Conservation (phyloP, 805 yeast genomes). For the Cyberlindnera americana region DNA sequence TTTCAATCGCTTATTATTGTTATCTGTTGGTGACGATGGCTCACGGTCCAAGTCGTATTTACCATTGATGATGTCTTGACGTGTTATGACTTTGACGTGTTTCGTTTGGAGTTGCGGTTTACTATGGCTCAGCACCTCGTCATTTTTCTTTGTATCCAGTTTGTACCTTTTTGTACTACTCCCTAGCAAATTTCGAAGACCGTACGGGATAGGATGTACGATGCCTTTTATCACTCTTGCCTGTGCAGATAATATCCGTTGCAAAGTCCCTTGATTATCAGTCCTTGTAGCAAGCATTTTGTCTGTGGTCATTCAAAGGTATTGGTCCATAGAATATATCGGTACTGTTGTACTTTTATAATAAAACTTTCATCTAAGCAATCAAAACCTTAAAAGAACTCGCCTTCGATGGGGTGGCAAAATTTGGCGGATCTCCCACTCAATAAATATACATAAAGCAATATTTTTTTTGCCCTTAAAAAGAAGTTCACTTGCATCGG, state of each 20-base stretch:
- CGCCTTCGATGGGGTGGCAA: no score
- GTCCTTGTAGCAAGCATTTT: neutral
- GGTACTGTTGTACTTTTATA: no score
- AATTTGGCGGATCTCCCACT: no score
- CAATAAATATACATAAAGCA: no score
- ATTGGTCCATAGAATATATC: no score
- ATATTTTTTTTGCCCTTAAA: no score
- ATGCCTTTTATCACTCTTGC: neutral
- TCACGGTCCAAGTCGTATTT: constrained; percentile 12
- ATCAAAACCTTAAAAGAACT: no score
- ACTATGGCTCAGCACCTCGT: no score
- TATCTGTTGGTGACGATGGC: neutral
- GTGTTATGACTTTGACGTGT: constrained; percentile 24
- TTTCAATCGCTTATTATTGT: no score
- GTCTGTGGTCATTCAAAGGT: neutral
- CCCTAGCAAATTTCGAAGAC: neutral
- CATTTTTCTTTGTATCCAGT: neutral
- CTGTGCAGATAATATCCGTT: neutral
- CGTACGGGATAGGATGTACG: neutral
- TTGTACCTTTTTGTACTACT: neutral
- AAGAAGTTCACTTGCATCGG: no score
- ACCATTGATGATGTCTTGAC: constrained; percentile 25
- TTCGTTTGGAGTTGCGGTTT: constrained; percentile 19
- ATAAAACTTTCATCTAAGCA: no score
- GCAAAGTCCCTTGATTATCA: neutral